These are phyloP conservation scores for Debaryomyces fabryi DNA, from an alignment of 1,139 yeast species.

Conservation along the genomic window DNA sequence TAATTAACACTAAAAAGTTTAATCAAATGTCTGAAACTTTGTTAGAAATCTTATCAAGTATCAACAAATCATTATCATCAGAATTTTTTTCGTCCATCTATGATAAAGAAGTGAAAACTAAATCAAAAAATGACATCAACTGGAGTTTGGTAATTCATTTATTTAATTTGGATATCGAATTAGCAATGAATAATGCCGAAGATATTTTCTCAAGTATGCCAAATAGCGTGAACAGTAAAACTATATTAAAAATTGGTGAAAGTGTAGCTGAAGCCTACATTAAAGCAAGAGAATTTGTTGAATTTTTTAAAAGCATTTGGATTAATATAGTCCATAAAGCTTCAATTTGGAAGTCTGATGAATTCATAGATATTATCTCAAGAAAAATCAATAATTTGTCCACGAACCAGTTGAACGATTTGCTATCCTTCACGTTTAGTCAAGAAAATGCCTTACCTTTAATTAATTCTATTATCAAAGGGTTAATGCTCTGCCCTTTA, in stretches of 20 bases:
- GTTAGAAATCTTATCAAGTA: constrained; percentile 37
- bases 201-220: constrained; percentile 23
- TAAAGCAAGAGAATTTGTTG: constrained; percentile 59
- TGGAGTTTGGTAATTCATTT: constrained; percentile 52
- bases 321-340: constrained; percentile 29
- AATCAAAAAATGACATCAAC: constrained; percentile 21
- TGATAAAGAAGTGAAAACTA: constrained; percentile 27
- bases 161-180: constrained; percentile 52
- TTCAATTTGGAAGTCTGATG: constrained; percentile 28
- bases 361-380: constrained; percentile 42
- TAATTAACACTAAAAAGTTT: constrained; percentile 30
- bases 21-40: constrained; percentile 40
- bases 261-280: constrained; percentile 50
- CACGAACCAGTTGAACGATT: constrained; percentile 40
- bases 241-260: constrained; percentile 30
- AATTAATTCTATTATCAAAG: constrained; percentile 42
- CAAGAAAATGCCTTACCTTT: constrained; percentile 22
- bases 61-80: constrained; percentile 52
- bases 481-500: constrained; percentile 32
- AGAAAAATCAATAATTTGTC: constrained; percentile 47
- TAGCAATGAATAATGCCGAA: constrained; percentile 46
- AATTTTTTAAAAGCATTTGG: constrained; percentile 54
- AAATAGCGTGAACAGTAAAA: constrained; percentile 11
- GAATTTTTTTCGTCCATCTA: constrained; percentile 44
- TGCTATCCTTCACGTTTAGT: constrained; percentile 17